These are phyloP conservation scores for Starmerella khaoyaiensis DNA, from an alignment of 805 yeast genomes.

Conservation along the genomic window DNA sequence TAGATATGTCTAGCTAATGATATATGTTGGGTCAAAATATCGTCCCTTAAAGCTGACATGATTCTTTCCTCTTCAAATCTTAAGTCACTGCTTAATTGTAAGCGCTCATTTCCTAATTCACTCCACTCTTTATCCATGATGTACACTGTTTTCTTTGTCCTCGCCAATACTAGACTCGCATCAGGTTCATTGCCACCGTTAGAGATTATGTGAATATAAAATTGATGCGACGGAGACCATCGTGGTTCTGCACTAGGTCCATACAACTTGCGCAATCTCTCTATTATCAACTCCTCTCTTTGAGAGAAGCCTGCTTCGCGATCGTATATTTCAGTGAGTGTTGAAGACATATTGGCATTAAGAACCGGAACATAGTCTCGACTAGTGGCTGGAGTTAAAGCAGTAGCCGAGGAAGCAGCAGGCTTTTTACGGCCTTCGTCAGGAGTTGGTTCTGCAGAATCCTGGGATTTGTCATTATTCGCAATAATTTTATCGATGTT, in stretches of 20 bases:
- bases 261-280: slow-evolving; percentile 13
- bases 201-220: slow-evolving; percentile 37
- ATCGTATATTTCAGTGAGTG: slow-evolving; percentile 18
- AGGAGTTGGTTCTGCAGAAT: background rate
- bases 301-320: slow-evolving; percentile 24
- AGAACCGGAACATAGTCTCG: slow-evolving; percentile 19
- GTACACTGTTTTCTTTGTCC: slow-evolving; percentile 36
- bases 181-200: slow-evolving; percentile 9
- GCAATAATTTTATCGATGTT: slow-evolving; percentile 28
- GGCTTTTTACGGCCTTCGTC: background rate
- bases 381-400: slow-evolving; percentile 5
- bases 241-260: slow-evolving; percentile 26
- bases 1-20: slow-evolving; percentile 39
- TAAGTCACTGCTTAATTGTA: slow-evolving; percentile 37
- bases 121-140: slow-evolving; percentile 38
- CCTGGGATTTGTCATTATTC: slow-evolving; percentile 25
- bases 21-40: slow-evolving; percentile 35
- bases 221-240: slow-evolving; percentile 34
- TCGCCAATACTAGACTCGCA: slow-evolving; percentile 26
- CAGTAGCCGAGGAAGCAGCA: slow-evolving; percentile 1
- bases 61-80: slow-evolving; percentile 42
- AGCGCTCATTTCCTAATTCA: slow-evolving; percentile 38
- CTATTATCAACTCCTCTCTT: slow-evolving; percentile 21
- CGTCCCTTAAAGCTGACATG: slow-evolving; percentile 36
- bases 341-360: slow-evolving; percentile 12